Conservation (phyloP, 1,284 basidiomycete genomes). For the Chalciporus piperatoides region DNA sequence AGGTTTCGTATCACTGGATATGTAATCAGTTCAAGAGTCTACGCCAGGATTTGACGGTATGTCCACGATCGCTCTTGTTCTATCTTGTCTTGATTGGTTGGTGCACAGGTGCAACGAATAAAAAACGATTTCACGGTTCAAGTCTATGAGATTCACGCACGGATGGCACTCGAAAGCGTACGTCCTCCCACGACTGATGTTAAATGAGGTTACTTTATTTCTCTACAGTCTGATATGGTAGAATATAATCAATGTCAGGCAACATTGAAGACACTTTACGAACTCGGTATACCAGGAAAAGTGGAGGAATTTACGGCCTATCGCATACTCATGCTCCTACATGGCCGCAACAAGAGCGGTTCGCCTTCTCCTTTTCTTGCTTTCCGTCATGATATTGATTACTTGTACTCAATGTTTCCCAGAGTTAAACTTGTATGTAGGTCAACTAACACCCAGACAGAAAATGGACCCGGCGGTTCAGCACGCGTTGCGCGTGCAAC, state of each 20-base stretch:
- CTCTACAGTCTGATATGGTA: constrained; percentile 84
- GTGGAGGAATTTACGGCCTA: constrained; percentile 97
- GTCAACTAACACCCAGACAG: constrained; percentile 90
- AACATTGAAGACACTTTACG: constrained; percentile 87
- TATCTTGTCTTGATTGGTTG: constrained; percentile 20
- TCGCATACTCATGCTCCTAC: constrained; percentile 92
- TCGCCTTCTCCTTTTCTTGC: constrained; percentile 25
- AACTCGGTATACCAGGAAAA: constrained; percentile 86
- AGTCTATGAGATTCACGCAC: constrained; percentile 98
- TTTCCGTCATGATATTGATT: constrained; percentile 7
- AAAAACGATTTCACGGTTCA: constrained; percentile 98
- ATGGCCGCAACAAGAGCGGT: constrained; percentile 95
- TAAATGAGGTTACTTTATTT: constrained; percentile 15
- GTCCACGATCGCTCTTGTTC: constrained; percentile 32
- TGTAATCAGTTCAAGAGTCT: constrained; percentile 98
- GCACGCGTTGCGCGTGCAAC: constrained; percentile 89
- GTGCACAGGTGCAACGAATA: constrained; percentile 90
- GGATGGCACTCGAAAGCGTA: constrained; percentile 93
- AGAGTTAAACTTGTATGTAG: constrained; percentile 96
- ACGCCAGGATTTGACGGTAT: constrained; percentile 94
- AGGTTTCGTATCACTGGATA: constrained; percentile 87
- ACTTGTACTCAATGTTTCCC: neutral
- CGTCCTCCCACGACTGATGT: constrained; percentile 28
- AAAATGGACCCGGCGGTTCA: constrained; percentile 76
- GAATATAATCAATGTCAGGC: constrained; percentile 99